These are phyloP conservation scores for Xylariaceae sp. DNA, from an alignment of 2,329 filamentous ascomycete species.

Conservation along the genomic window DNA sequence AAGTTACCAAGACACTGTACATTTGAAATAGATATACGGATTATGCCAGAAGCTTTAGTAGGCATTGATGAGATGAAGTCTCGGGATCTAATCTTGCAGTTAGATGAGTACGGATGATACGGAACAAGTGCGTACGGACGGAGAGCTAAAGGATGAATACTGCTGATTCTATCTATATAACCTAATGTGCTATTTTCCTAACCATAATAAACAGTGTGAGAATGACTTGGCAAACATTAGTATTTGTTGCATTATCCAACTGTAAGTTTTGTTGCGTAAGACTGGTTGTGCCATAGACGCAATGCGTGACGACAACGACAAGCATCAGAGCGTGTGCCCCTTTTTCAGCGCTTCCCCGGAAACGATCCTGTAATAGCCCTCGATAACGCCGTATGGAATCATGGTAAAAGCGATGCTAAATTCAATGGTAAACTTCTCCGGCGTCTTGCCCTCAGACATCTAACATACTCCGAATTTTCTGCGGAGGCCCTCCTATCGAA, in stretches of 20 bases:
- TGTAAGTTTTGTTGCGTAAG: not conserved
- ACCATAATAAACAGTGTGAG: not conserved
- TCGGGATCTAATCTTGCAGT: no score
- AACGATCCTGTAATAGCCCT: not conserved
- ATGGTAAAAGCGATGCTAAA: slow-evolving; percentile 2
- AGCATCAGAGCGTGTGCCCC: no score
- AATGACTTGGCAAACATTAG: not conserved
- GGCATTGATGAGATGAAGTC: no score
- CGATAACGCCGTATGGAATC: slow-evolving; percentile 11
- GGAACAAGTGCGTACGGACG: no score
- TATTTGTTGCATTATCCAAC: not conserved
- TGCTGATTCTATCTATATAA: not conserved
- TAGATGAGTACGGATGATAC: no score
- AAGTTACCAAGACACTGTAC: no score
- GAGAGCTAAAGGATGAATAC: no score
- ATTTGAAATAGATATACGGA: no score
- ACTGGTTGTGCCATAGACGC: not conserved
- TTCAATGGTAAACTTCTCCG: not conserved
- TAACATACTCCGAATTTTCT: slow-evolving; percentile 54
- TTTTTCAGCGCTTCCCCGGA: no score
- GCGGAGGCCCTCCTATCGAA: slow-evolving; percentile 45
- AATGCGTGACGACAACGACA: not conserved
- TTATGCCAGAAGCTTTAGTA: no score
- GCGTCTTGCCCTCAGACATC: slow-evolving; percentile 40
- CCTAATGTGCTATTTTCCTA: not conserved